phyloP scores from a whole-genome alignment of 768 basidiomycete genomes.

The Lyophyllum atratum region DNA sequence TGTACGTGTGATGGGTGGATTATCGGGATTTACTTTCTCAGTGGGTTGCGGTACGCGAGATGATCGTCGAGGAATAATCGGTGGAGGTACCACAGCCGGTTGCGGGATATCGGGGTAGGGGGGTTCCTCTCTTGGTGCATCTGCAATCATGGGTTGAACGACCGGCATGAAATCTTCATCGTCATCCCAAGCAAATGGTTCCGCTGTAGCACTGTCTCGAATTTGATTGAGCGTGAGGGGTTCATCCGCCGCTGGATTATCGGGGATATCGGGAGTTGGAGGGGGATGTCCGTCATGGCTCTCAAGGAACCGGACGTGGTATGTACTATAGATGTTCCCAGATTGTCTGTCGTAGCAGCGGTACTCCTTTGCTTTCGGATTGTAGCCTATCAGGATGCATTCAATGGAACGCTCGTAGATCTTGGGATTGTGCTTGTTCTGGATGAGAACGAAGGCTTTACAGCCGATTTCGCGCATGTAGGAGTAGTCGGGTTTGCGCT shows the following conservation, averaged over 20 bases:
- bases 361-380: conserved; percentile 32
- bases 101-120: not conserved
- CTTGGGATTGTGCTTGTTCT: conserved; percentile 30
- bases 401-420: conserved; percentile 23
- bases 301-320: conserved; percentile 30
- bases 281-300: conserved; percentile 12
- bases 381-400: conserved; percentile 42
- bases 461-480: conserved; percentile 36
- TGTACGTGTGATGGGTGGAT: not conserved
- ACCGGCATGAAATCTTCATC: not conserved
- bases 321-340: conserved; percentile 19
- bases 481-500: conserved; percentile 25
- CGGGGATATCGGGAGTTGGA: not conserved
- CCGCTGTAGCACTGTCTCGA: not conserved
- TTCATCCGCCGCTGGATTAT: not conserved
- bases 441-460: conserved; percentile 33
- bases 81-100: not conserved
- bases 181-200: not conserved
- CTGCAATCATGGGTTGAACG: too few species aligned
- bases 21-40: not conserved
- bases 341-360: conserved; percentile 27
- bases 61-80: not conserved
- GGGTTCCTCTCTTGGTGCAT: not conserved
- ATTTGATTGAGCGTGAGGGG: not conserved
- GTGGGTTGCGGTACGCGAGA: not conserved